Evolutionary conservation across 768 basidiomycete species (phyloP).

Genomic region (Phlebiopsis flavidoalba): DNA sequence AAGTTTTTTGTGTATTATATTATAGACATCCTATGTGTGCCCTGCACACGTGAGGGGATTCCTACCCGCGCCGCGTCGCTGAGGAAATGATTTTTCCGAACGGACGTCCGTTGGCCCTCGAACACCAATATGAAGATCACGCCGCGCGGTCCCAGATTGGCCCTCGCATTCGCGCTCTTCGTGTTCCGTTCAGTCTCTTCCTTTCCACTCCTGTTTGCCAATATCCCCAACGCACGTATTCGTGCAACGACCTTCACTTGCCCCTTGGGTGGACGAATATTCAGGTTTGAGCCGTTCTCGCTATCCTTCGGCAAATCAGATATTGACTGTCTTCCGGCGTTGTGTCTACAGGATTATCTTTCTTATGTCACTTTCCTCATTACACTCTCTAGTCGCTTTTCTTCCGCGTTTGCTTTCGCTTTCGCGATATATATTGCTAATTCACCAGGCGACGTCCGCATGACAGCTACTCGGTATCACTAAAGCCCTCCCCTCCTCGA

Average conservation of each 20-base stretch:
- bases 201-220: conserved; percentile 11
- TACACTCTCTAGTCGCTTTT: conserved; percentile 14
- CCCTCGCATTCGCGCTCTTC: conserved; percentile 4
- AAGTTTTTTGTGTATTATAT: too few relatives aligned
- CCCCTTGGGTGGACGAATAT: conserved; percentile 5
- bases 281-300: conserved; percentile 20
- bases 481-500: conserved; percentile 12
- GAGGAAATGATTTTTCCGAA: conserved; percentile 19
- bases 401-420: too few relatives aligned
- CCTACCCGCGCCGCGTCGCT: conserved; percentile 14
- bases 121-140: conserved; percentile 20
- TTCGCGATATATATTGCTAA: too few relatives aligned
- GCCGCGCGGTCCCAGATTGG: conserved; percentile 14
- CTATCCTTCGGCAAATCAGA: conserved; percentile 21
- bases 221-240: conserved; percentile 5
- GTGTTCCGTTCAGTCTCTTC: conserved; percentile 2
- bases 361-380: conserved; percentile 21
- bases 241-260: conserved; percentile 11
- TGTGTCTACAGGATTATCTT: conserved; percentile 15
- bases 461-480: too few relatives aligned
- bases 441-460: too few relatives aligned
- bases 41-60: conserved; percentile 3
- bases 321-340: conserved; percentile 21
- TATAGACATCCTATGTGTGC: conserved; percentile 3
- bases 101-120: conserved; percentile 17